A percentile compares a stretch with the other conserved stretches of the same genome.
Conservation (phyloP, 1,284 basidiomycete species). For the Cutaneotrichosporon daszewskae region DNA sequence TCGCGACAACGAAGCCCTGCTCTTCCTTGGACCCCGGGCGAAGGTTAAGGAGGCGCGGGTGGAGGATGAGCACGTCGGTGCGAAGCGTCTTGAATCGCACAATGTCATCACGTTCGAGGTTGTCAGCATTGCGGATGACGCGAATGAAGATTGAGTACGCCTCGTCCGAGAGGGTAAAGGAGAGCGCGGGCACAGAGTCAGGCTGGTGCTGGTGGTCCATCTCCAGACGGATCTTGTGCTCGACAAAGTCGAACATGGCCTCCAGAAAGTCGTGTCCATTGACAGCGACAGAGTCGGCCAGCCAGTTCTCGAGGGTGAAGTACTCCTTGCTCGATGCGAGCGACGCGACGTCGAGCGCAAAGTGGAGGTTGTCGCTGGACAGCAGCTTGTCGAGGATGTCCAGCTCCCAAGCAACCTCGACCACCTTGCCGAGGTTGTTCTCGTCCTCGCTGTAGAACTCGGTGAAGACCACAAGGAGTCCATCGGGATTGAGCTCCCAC, state of each 20-base stretch:
- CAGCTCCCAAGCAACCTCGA: conserved; percentile 92
- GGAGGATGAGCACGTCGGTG: conserved; percentile 88
- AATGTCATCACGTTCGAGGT: conserved; percentile 61
- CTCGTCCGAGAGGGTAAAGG: conserved; percentile 48
- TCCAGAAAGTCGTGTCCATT: conserved; percentile 83
- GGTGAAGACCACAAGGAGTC: conserved; percentile 78
- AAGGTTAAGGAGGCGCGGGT: conserved; percentile 95
- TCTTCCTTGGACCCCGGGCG: conserved; percentile 80
- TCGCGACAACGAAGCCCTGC: conserved; percentile 85
- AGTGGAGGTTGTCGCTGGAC: conserved; percentile 77
- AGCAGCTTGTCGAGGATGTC: conserved; percentile 86
- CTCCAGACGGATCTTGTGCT: conserved; percentile 86
- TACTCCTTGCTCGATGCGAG: conserved; percentile 88
- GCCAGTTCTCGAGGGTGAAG: conserved; percentile 93
- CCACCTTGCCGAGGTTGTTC: conserved; percentile 84
- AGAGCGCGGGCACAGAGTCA: conserved; percentile 61
- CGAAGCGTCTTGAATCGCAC: conserved; percentile 87
- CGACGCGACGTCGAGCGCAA: conserved; percentile 87
- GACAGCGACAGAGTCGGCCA: conserved; percentile 73
- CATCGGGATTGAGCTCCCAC: conserved; percentile 80
- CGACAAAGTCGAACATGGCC: conserved; percentile 77
- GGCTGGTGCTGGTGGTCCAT: conserved; percentile 57
- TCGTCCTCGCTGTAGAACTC: conserved; percentile 90
- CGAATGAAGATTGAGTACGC: conserved; percentile 89
- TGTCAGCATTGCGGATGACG: conserved; percentile 61